Evolutionary conservation across 345 rosid species (phyloP).

Genomic region (Eucalyptus cloeziana): DNA sequence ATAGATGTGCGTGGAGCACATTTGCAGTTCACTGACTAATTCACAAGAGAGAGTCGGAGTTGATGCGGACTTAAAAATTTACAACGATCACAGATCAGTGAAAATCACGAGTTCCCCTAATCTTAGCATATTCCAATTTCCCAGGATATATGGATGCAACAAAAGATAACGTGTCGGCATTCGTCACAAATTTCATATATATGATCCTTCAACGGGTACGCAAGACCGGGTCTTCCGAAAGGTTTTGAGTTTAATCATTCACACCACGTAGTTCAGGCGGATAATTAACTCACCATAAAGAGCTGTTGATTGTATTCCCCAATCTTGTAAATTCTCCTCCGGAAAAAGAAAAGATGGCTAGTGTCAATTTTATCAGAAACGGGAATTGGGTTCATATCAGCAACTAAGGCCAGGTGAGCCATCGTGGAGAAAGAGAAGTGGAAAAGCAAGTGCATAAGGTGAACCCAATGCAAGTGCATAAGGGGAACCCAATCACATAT

Average conservation of each 20-base stretch:
- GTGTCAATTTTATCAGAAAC: not conserved
- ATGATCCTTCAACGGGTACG: not conserved
- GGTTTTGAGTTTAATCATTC: not conserved
- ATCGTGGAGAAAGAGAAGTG: not conserved
- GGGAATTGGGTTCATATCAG: not conserved
- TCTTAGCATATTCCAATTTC: not conserved
- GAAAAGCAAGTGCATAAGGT: not conserved
- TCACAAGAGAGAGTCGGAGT: not conserved
- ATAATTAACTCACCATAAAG: not conserved
- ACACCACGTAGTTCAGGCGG: not conserved
- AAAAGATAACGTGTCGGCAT: not conserved
- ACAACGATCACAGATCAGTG: not conserved
- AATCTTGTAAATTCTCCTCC: not conserved
- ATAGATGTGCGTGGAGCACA: not conserved
- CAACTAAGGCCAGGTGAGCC: not conserved
- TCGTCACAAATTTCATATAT: not conserved
- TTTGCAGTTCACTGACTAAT: not conserved
- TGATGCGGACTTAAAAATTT: not conserved
- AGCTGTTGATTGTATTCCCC: not conserved
- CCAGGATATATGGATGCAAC: not conserved
- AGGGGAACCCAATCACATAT: not conserved
- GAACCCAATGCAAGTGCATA: no score
- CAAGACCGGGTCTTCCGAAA: not conserved
- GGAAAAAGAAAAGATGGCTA: not conserved
- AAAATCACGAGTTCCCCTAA: not conserved